Conservation (phyloP, 2,329 filamentous ascomycete species). For the Aspergillus oerlinghausenensis region DNA sequence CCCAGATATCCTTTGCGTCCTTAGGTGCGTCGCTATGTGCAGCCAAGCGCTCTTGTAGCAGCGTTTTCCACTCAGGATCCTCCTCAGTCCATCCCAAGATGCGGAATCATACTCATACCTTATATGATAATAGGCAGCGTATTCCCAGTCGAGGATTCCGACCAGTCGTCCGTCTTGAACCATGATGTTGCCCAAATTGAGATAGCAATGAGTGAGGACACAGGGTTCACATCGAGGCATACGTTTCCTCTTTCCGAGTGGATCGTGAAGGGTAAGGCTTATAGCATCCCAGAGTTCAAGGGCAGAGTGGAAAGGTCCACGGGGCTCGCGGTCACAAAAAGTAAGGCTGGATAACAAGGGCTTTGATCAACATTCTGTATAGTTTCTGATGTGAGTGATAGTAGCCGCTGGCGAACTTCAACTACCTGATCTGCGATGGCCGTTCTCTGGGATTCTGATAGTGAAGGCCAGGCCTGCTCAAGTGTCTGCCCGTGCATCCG, state of each 20-base stretch:
- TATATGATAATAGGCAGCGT: constrained; percentile 25
- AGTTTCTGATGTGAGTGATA: constrained; percentile 7
- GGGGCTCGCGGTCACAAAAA: constrained; percentile 8
- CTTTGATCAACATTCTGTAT: constrained; percentile 13
- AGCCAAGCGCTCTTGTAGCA: constrained; percentile 16
- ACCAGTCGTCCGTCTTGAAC: constrained; percentile 18
- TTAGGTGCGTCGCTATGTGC: constrained; percentile 14
- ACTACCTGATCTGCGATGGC: constrained; percentile 15
- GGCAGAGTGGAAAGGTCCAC: constrained; percentile 16
- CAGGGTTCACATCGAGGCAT: constrained; percentile 20
- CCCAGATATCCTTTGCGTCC: constrained; percentile 19
- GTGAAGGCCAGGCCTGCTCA: constrained; percentile 12
- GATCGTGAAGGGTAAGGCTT: constrained; percentile 3
- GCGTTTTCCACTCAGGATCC: constrained; percentile 22
- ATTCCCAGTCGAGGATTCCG: constrained; percentile 29
- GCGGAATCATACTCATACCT: constrained; percentile 33
- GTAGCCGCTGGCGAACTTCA: constrained; percentile 10
- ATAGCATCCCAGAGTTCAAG: constrained; percentile 14
- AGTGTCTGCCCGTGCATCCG: constrained; percentile 14
- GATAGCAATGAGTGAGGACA: constrained; percentile 23
- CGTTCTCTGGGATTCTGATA: constrained; percentile 10
- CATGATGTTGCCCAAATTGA: constrained; percentile 26
- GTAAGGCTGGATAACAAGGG: constrained; percentile 12
- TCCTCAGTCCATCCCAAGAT: constrained; percentile 15
- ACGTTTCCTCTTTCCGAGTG: constrained; percentile 4